Evolutionary conservation across 345 rosid genomes (phyloP).

Genomic region (Firmiana major): DNA sequence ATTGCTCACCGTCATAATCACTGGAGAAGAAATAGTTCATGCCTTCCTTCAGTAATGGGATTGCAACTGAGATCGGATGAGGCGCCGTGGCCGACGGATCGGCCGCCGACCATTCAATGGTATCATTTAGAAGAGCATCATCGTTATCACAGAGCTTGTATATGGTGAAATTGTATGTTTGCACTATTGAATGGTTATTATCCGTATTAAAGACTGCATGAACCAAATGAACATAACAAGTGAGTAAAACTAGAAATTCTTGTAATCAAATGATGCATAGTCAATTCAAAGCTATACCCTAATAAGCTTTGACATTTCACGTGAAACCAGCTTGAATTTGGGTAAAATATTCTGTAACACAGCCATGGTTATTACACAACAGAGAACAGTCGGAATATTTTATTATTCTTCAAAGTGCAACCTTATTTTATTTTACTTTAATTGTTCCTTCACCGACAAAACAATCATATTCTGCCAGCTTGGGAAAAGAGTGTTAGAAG

Average conservation of each 20-base stretch:
- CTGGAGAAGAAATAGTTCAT: slow-evolving; percentile 72
- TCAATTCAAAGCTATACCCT: not conserved
- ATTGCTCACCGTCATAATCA: slow-evolving; percentile 87
- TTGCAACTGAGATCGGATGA: slow-evolving; percentile 43
- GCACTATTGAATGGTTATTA: slow-evolving; percentile 80
- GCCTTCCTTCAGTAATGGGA: slow-evolving; percentile 79
- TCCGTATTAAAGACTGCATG: slow-evolving; percentile 87
- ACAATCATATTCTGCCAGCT: slow-evolving; percentile 29
- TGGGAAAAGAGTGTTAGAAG: not conserved
- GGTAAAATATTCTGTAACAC: not conserved
- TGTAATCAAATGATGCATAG: not conserved
- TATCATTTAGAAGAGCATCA: slow-evolving; percentile 45
- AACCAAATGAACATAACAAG: not conserved
- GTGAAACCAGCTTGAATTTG: not conserved
- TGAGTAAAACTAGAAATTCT: not conserved
- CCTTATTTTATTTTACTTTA: not conserved
- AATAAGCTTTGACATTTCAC: not conserved
- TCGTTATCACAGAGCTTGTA: slow-evolving; percentile 68
- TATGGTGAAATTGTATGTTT: slow-evolving; percentile 72
- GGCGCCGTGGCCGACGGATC: slow-evolving; percentile 76
- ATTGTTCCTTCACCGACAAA: not conserved
- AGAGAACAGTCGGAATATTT: not conserved
- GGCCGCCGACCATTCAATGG: slow-evolving; percentile 59
- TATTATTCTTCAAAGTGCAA: not conserved
- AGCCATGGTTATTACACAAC: not conserved